phyloP scores from a whole-genome alignment of 2,329 filamentous ascomycete species.

The Sphaerulina vaccinii region DNA sequence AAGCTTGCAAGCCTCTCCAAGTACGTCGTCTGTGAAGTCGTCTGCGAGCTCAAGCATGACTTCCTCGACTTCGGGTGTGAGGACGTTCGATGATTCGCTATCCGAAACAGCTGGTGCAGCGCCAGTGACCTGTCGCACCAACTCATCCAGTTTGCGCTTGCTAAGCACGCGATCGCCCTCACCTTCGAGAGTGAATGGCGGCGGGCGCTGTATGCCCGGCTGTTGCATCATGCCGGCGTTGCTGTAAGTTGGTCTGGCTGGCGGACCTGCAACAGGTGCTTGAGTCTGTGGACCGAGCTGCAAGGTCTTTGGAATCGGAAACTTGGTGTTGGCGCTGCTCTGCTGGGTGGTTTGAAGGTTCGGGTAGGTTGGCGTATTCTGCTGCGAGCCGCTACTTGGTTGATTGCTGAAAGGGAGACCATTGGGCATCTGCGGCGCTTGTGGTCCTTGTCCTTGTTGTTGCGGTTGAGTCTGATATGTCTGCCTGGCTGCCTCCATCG shows the following conservation, averaged over 20 bases:
- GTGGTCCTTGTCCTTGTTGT: slow-evolving; percentile 23
- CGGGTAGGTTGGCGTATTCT: slow-evolving; percentile 28
- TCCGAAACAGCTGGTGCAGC: slow-evolving; percentile 66
- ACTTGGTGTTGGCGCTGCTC: slow-evolving; percentile 57
- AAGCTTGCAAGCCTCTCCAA: slow-evolving; percentile 82
- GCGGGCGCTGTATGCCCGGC: slow-evolving; percentile 77
- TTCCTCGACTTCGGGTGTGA: slow-evolving; percentile 96
- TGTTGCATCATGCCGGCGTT: slow-evolving; percentile 83
- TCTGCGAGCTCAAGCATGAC: slow-evolving; percentile 86
- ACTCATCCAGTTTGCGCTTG: slow-evolving; percentile 95
- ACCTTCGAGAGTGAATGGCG: slow-evolving; percentile 81
- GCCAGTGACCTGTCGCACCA: slow-evolving; percentile 90
- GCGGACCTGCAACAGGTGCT: slow-evolving; percentile 70
- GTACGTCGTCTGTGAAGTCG: slow-evolving; percentile 89
- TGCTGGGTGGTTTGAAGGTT: slow-evolving; percentile 29
- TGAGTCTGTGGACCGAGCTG: slow-evolving; percentile 70
- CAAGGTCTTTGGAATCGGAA: slow-evolving; percentile 80
- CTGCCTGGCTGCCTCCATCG: slow-evolving; percentile 41
- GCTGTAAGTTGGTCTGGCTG: slow-evolving; percentile 78
- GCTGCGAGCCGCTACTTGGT: slow-evolving; percentile 25
- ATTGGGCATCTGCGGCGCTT: slow-evolving; percentile 27
- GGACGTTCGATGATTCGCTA: slow-evolving; percentile 58
- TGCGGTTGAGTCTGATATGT: slow-evolving; percentile 24
- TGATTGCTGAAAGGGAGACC: slow-evolving; percentile 26
- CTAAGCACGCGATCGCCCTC: slow-evolving; percentile 91